Evolutionary conservation across 2,329 filamentous ascomycete species (phyloP).

Genomic region (Graphilbum fragrans): DNA sequence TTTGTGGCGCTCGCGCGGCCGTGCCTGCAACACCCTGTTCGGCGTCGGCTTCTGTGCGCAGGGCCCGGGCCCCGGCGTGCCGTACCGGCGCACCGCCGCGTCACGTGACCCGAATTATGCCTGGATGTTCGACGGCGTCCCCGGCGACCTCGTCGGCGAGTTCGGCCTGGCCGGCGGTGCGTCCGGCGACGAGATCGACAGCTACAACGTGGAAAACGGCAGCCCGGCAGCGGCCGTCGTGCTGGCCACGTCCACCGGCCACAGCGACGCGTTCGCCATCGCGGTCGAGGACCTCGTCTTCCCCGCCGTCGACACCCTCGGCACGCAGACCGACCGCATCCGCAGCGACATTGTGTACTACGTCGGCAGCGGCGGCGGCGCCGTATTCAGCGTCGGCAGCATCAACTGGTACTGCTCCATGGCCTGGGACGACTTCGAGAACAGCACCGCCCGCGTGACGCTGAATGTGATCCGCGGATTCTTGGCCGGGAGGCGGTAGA

Average conservation of each 20-base stretch:
- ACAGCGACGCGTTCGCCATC: conserved; percentile 13
- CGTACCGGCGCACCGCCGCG: conserved; percentile 8
- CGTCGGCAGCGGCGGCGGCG: conserved; percentile 12
- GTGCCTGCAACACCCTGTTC: conserved; percentile 17
- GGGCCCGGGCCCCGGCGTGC: conserved; percentile 15
- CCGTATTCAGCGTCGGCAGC: conserved; percentile 12
- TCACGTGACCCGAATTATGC: conserved; percentile 3
- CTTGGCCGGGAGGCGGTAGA: too few relatives aligned
- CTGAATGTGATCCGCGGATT: too few relatives aligned
- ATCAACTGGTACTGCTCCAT: conserved; percentile 16
- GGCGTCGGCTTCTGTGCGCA: conserved; percentile 18
- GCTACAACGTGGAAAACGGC: conserved; percentile 17
- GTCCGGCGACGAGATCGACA: conserved; percentile 23
- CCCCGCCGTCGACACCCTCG: conserved; percentile 12
- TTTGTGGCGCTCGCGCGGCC: conserved; percentile 20
- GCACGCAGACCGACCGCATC: conserved; percentile 13
- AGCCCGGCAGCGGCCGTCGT: conserved; percentile 16
- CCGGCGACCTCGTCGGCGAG: conserved; percentile 10
- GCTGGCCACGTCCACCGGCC: conserved; percentile 15
- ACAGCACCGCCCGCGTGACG: conserved; percentile 15
- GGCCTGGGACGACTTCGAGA: conserved; percentile 13
- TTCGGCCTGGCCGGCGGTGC: conserved; percentile 19
- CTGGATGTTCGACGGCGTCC: conserved; percentile 9
- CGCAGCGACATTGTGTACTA: conserved; percentile 15
- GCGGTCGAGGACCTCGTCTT: conserved; percentile 12